Evolutionary conservation across 1,139 yeast species (phyloP), one percentile per base, ranked within the genome.

Genomic region (Spencermartinsiella ligniputridi): DNA sequence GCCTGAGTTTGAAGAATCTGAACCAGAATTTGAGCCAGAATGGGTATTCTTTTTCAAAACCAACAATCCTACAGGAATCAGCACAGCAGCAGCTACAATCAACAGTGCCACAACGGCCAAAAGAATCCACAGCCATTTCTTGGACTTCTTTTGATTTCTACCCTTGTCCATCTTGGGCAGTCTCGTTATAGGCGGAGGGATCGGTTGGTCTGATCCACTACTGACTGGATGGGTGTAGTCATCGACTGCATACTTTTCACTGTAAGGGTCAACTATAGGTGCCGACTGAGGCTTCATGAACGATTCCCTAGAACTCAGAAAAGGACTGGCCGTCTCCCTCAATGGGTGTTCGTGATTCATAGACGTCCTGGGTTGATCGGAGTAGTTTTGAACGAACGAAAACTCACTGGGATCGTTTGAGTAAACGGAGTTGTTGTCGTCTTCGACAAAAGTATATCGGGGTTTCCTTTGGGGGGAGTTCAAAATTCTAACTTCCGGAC

Each of bases 51-150:
- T 52, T 18, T 47, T 51, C 29, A 63, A 52, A 4, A 62, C 63
- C 4, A 62, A 39, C 18, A 63, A 34, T 2, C 67, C 67, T 6
- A 63, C 55, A 1, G 67, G 67, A 4, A 63, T 51, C 33, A 62
- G 49, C 17, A 63, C 57, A 3, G 62, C 66, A 1, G 55, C 56
- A 16, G 57, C 51, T 15, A 61, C 40, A 5, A 53, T 46, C 12
- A 58, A 13, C 15, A 59, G 22, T 5, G 43, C 51, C 8, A 54
- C 27, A 3, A 49, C 33, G 3, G 51, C 39, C 24, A 56, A 39
- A 3, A 46, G 22, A 12, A 55, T 40, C 39, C 51, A 48, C 27
- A 37, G 21, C 19, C 33, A 24, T 8, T 12, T 25, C 19, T 20
- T 19, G 27, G 35, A 12, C 11, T 33, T 11, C 18, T 27, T 21